Conservation (phyloP, 192 early-diverging fungal genomes). For the Umbelopsis ramanniana region DNA sequence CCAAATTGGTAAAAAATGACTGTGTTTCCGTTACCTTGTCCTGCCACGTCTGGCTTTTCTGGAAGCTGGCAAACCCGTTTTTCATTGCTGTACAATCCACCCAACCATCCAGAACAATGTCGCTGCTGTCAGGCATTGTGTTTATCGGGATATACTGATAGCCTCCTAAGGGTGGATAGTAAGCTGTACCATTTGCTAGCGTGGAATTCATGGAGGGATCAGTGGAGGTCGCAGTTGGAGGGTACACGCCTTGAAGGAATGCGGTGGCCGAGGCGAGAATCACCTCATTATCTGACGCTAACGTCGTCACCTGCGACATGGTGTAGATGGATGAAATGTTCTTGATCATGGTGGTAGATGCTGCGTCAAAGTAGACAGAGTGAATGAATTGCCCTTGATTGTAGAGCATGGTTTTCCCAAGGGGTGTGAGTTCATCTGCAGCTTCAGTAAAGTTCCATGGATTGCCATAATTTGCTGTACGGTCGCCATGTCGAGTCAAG, state of each 20-base stretch:
- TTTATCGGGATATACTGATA: slow-evolving; percentile 5
- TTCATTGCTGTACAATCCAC: slow-evolving; percentile 16
- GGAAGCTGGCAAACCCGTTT: neutral
- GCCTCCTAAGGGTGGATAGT: slow-evolving; percentile 11
- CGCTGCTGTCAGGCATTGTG: neutral
- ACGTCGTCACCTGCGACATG: neutral
- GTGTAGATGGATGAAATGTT: slow-evolving; percentile 14
- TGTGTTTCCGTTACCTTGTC: neutral
- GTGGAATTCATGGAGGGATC: slow-evolving; percentile 11
- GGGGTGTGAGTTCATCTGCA: slow-evolving; percentile 15
- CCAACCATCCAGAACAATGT: slow-evolving; percentile 20
- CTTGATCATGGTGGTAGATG: neutral
- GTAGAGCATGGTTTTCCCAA: slow-evolving; percentile 16
- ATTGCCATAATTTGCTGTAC: slow-evolving; percentile 20
- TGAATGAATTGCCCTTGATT: slow-evolving; percentile 24
- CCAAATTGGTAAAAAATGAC: slow-evolving; percentile 1
- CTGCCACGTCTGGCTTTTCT: neutral
- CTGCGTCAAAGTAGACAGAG: neutral
- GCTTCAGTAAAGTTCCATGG: slow-evolving; percentile 27
- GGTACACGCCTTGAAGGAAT: slow-evolving; percentile 14
- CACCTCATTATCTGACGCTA: slow-evolving; percentile 3
- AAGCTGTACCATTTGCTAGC: slow-evolving; percentile 4
- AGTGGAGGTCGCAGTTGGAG: slow-evolving; percentile 1
- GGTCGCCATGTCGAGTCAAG: slow-evolving; percentile 17
- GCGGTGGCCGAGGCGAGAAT: slow-evolving; percentile 18